Base-by-base conservation (phyloP, 139 green algal genomes). In the Coelastrella sp. region DNA sequence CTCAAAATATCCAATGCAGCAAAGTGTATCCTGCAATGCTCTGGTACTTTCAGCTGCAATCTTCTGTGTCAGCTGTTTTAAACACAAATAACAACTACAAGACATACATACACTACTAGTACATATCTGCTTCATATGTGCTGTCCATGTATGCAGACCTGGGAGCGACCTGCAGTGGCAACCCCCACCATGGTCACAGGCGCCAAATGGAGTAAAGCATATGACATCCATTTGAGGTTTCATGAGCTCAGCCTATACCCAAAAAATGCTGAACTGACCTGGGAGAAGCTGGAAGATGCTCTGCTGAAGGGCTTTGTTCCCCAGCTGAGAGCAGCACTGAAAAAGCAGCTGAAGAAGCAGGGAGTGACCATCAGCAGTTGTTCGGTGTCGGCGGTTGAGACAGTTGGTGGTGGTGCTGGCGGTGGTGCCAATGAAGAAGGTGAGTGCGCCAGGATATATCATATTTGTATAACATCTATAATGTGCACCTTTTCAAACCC, bases 231-330 rank as follows among this genome's bases (percentile, higher is more conserved):
- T 35, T 82, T 95, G 49, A 76, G 86, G 25, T 97, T 97, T 87
- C 87, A 96, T 80, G 80, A 89, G 7, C 59, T 87, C 20, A 12
- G 91, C 12, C 65, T 73, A 22, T 97, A 97, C 91, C 96, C 82
- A 10, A 59, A 87, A 68, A 95, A 98, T 85, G 92, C 94, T 11
- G 82, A 89, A 8, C 89, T 99, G 61, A 91, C 58, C 5, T 99
- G 97, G 72, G 75, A 91, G 24, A 93, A 98, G 80, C 87, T 99
- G 35, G 91, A 88, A 12, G 80, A 66, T 8, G 85, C 87, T 57
- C 97, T 99, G 75, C 61, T 63, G 4, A 82, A 91, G 4, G 27
- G 63, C 20, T 99, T 99, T 76, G 91, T 95, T 61, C 87, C 92
- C 56, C 84, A 89, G 82, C 92, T 99, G 14, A 80, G 91, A 76